Evolutionary conservation across 2,329 filamentous ascomycete species (phyloP), one percentile per base, ranked within the genome.

Genomic region (Furcasterigmium furcatum): DNA sequence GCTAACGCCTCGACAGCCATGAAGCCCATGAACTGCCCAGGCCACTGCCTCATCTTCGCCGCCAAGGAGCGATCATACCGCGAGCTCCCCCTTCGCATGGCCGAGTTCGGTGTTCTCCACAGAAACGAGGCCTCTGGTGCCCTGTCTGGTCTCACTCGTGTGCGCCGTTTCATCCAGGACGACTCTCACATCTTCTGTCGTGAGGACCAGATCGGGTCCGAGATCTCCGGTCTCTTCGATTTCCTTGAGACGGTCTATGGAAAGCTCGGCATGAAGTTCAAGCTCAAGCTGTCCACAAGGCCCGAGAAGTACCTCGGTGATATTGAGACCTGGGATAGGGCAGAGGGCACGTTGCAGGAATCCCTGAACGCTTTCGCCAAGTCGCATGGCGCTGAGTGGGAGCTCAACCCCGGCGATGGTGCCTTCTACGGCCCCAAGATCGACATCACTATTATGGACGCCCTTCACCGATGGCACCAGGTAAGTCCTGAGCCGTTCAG

Each of bases 381-480:
- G 20, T 8, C 29, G 21, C 9, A 46, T 38, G 80, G 85, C 49
- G 77, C 83, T 27, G 74, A 83, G 52, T 99, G 94, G 94, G 87
- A 89, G 65, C 75, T 96, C 43, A 96, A 97, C 68, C 87, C 90
- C 49, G 94, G 92, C 46, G 94, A 99, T 58, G 94, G 94, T 62
- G 94, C 94, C 44, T 99, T 97, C 72, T 99, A 99, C 66, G 94
- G 94, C 2, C 94, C 94, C 43, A 99, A 99, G 80, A 96, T 97
- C 57, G 94, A 99, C 59, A 94, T 99, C 61, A 95, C 89, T 50
- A 91, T 99, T 60, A 85, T 84, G 43, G 92, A 96, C 67, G 89
- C 89, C 38, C 74, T 96, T 55, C 83, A 84, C 67, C 20, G 41
- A 19, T 34, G 32, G 41, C 32, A 34, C 29, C 41, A 43, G n/a